A percentile compares a stretch with the other conserved stretches of the same genome.
These are phyloP conservation scores for Trichoderma erinaceum DNA, from an alignment of 495 filamentous ascomycete genomes.

Conservation along the genomic window DNA sequence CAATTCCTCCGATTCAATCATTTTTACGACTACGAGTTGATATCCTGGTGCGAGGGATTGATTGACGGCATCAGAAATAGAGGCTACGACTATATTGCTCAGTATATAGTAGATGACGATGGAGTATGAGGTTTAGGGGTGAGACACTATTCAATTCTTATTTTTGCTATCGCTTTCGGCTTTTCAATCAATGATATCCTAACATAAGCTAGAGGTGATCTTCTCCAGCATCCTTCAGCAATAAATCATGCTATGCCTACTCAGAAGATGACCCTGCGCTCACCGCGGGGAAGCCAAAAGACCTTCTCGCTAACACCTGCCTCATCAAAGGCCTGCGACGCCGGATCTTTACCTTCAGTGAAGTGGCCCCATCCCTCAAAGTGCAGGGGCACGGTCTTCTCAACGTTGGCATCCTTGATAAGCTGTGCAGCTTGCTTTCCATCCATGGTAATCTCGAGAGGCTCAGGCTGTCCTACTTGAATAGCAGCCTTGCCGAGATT, in stretches of 20 bases:
- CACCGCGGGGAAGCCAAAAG: conserved; percentile 3
- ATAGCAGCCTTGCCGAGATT: conserved; percentile 34
- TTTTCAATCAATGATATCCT: neutral
- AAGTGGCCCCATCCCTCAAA: conserved; percentile 50
- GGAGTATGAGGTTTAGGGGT: neutral
- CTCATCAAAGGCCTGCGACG: neutral
- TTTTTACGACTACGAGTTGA: neutral
- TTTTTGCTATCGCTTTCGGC: too few relatives aligned
- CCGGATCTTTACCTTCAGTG: conserved; percentile 24
- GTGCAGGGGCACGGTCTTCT: conserved; percentile 48
- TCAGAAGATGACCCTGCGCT: neutral
- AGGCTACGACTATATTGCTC: neutral
- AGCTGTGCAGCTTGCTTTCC: conserved; percentile 39
- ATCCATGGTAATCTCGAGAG: conserved; percentile 46
- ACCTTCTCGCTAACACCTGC: neutral
- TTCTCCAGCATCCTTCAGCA: neutral
- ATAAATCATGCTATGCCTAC: neutral
- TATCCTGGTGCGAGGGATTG: neutral
- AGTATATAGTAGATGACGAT: neutral
- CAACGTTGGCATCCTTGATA: conserved; percentile 37
- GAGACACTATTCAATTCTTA: neutral
- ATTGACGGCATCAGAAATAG: neutral
- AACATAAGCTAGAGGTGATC: neutral
- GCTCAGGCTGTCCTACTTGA: conserved; percentile 24
- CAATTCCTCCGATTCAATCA: neutral